These are phyloP conservation scores for Aureobasidium vineae DNA, from an alignment of 2,329 filamentous ascomycete species.

Conservation along the genomic window DNA sequence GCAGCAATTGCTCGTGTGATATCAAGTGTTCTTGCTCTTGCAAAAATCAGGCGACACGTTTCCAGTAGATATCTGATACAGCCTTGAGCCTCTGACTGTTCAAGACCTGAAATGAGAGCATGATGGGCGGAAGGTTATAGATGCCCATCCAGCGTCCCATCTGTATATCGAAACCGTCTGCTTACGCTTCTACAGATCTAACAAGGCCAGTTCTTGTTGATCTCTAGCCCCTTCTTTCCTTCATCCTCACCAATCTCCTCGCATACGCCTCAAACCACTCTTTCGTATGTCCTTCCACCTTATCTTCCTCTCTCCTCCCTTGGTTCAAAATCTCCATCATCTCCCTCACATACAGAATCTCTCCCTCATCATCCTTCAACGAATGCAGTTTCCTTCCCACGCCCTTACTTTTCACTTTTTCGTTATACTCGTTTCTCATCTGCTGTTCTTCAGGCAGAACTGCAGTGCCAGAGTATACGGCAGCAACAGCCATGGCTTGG, in stretches of 20 bases:
- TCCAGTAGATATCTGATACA: too few relatives aligned
- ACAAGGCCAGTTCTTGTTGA: not conserved
- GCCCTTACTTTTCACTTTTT: slow-evolving; percentile 41
- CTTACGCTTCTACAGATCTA: not conserved
- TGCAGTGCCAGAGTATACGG: slow-evolving; percentile 55
- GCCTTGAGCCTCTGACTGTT: too few relatives aligned
- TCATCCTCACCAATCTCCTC: slow-evolving; percentile 37
- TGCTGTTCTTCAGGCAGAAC: slow-evolving; percentile 47
- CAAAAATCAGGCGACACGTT: too few relatives aligned
- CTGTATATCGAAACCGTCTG: too few relatives aligned
- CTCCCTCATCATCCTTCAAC: slow-evolving; percentile 39
- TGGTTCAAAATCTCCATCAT: slow-evolving; percentile 43
- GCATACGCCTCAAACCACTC: slow-evolving; percentile 40
- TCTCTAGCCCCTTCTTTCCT: slow-evolving; percentile 29
- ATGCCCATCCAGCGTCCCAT: too few relatives aligned
- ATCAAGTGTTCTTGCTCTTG: too few relatives aligned
- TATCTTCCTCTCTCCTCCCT: slow-evolving; percentile 32
- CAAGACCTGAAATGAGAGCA: too few relatives aligned
- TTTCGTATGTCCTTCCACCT: slow-evolving; percentile 40
- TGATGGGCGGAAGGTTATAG: too few relatives aligned
- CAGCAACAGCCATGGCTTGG: slow-evolving; percentile 61
- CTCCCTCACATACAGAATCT: slow-evolving; percentile 44
- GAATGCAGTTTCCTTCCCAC: slow-evolving; percentile 48
- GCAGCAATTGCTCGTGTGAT: too few relatives aligned
- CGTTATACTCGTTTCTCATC: slow-evolving; percentile 47